phyloP scores from a whole-genome alignment of 1,139 yeast genomes.

The Pichia sp. region DNA sequence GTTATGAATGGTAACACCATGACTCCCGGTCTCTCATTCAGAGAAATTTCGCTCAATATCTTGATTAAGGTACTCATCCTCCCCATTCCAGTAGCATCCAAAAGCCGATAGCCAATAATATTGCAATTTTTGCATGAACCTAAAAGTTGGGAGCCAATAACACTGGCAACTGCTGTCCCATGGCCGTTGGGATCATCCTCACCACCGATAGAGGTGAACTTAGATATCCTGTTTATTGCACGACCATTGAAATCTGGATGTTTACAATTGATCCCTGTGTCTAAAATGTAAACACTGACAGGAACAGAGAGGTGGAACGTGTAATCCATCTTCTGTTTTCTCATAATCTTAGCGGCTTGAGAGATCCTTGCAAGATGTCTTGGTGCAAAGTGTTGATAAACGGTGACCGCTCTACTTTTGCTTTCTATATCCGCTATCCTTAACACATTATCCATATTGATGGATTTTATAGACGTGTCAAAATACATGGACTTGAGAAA shows the following conservation, averaged over 20 bases:
- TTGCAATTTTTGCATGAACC: conserved; percentile 69
- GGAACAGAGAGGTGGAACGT: conserved; percentile 42
- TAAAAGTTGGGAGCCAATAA: conserved; percentile 42
- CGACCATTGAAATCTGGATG: conserved; percentile 45
- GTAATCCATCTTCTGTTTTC: conserved; percentile 19
- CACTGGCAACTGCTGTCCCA: conserved; percentile 83
- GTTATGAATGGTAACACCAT: conserved; percentile 77
- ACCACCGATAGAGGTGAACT: conserved; percentile 21
- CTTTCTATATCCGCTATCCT: conserved; percentile 7
- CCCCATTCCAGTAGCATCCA: conserved; percentile 59
- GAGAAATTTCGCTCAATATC: conserved; percentile 59
- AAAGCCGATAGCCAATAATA: conserved; percentile 61
- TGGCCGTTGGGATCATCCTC: conserved; percentile 42
- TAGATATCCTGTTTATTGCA: conserved; percentile 37
- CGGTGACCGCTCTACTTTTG: conserved; percentile 4
- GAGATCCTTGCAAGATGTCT: conserved; percentile 24
- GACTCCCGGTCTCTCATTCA: conserved; percentile 37
- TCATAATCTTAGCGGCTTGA: conserved; percentile 16
- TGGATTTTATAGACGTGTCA: conserved; percentile 17
- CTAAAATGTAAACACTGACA: conserved; percentile 48
- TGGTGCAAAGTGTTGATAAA: conserved; percentile 21
- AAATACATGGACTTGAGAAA: conserved; percentile 18
- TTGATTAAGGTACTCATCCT: conserved; percentile 52
- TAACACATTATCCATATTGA: conserved; percentile 7
- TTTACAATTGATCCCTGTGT: conserved; percentile 45